A percentile compares a stretch with the other conserved stretches of the same genome.
phyloP scores from a whole-genome alignment of 176 grass and related monocot species.

The Urochloa ruziziensis region DNA sequence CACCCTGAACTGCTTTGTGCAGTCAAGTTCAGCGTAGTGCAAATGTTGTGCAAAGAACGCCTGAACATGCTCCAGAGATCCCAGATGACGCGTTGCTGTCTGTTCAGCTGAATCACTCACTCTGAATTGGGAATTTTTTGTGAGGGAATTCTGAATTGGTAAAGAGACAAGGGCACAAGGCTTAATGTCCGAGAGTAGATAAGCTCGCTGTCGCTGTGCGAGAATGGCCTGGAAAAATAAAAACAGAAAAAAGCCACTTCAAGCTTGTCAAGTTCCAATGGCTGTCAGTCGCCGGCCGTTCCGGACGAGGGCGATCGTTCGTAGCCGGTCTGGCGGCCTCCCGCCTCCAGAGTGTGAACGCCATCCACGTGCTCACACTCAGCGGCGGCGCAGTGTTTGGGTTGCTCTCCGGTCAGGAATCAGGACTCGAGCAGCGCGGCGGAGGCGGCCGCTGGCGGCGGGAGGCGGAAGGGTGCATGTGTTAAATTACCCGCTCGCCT shows the following conservation, averaged over 20 bases:
- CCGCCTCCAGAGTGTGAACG: not conserved
- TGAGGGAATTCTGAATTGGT: not conserved
- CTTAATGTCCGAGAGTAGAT: too few species aligned
- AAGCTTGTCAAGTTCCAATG: not conserved
- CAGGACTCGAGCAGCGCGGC: not conserved
- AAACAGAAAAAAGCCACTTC: not conserved
- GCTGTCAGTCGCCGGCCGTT: not conserved
- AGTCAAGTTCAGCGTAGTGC: not conserved
- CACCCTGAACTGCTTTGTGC: not conserved
- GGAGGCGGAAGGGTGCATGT: too few species aligned
- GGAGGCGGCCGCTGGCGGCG: not conserved
- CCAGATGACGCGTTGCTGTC: not conserved
- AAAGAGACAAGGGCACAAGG: too few species aligned
- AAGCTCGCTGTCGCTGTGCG: too few species aligned
- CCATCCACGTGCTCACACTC: not conserved
- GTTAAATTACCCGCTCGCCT: too few species aligned
- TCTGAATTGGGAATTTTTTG: not conserved
- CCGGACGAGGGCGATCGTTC: not conserved
- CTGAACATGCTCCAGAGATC: not conserved
- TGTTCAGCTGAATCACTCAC: not conserved
- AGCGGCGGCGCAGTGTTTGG: too few species aligned
- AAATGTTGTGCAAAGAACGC: too few species aligned
- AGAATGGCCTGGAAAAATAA: not conserved
- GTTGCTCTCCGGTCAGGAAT: not conserved
- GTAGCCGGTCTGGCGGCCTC: not conserved